A percentile compares a stretch with the other conserved stretches of the same genome.
These are phyloP conservation scores for Magnusiomyces magnusii DNA, from an alignment of 1,139 yeast genomes.

Conservation along the genomic window DNA sequence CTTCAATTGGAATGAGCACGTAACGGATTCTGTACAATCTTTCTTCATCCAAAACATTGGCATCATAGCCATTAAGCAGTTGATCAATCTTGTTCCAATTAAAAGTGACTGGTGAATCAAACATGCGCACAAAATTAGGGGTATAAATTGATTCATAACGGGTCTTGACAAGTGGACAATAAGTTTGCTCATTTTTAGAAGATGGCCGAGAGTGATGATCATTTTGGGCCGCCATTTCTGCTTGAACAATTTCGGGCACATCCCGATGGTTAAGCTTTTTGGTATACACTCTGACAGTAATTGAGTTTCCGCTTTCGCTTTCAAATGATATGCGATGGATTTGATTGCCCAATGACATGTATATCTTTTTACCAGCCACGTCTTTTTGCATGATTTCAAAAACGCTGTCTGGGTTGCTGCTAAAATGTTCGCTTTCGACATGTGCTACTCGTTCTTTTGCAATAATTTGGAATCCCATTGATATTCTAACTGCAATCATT, in stretches of 20 bases:
- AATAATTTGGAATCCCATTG: conserved; percentile 87
- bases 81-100: conserved; percentile 96
- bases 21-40: conserved; percentile 67
- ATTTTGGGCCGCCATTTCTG: conserved; percentile 21
- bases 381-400: conserved; percentile 35
- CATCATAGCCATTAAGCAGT: conserved; percentile 81
- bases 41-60: conserved; percentile 48
- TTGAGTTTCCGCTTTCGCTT: conserved; percentile 46
- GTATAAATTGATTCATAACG: conserved; percentile 64
- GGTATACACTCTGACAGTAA: conserved; percentile 69
- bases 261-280: conserved; percentile 17
- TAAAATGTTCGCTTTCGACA: conserved; percentile 52
- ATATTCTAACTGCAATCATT: conserved; percentile 75
- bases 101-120: conserved; percentile 48
- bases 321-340: conserved; percentile 78
- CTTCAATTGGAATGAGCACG: conserved; percentile 66
- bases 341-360: conserved; percentile 70
- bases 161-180: conserved; percentile 61
- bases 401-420: conserved; percentile 44
- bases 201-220: background rate
- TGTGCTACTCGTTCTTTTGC: conserved; percentile 57
- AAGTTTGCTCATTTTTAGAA: conserved; percentile 22
- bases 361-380: conserved; percentile 55
- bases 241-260: background rate
- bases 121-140: conserved; percentile 47